These are phyloP conservation scores for Cladosporium sp. DNA, from an alignment of 2,329 filamentous ascomycete genomes.

Conservation along the genomic window DNA sequence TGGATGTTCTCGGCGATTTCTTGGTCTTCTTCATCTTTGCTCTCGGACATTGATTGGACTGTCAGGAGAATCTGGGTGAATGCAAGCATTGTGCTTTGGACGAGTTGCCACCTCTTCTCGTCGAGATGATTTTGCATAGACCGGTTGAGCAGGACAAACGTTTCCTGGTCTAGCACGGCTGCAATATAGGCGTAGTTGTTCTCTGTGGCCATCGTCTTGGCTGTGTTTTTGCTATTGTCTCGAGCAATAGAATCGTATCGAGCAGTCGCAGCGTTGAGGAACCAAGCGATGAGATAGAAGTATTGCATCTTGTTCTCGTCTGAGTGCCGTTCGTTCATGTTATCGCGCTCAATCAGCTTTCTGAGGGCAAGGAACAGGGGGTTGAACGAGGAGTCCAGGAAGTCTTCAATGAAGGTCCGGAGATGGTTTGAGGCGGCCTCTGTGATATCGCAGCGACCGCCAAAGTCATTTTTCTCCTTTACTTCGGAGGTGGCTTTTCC, in stretches of 20 bases:
- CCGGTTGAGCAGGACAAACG: slow-evolving; percentile 82
- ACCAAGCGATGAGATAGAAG: slow-evolving; percentile 92
- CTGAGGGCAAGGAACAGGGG: slow-evolving; percentile 77
- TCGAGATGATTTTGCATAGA: slow-evolving; percentile 76
- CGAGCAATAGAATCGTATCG: slow-evolving; percentile 51
- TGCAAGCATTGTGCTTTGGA: slow-evolving; percentile 86
- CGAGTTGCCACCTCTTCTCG: slow-evolving; percentile 79
- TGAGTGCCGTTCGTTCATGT: slow-evolving; percentile 61
- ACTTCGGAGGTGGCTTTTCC: slow-evolving; percentile 39
- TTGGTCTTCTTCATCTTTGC: slow-evolving; percentile 83
- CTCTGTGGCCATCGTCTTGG: slow-evolving; percentile 44
- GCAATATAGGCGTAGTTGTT: slow-evolving; percentile 85
- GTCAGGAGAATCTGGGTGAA: slow-evolving; percentile 88
- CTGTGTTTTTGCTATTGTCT: slow-evolving; percentile 42
- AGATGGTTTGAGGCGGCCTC: slow-evolving; percentile 71
- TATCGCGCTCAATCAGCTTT: slow-evolving; percentile 86
- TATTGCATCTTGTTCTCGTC: slow-evolving; percentile 58
- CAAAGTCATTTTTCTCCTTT: slow-evolving; percentile 65
- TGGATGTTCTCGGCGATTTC: slow-evolving; percentile 98
- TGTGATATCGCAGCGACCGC: slow-evolving; percentile 66
- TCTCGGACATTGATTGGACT: slow-evolving; percentile 86
- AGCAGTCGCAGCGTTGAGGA: slow-evolving; percentile 71
- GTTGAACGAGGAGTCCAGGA: slow-evolving; percentile 93
- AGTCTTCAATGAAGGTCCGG: slow-evolving; percentile 81
- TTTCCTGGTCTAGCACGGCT: slow-evolving; percentile 88